Evolutionary conservation across 495 filamentous ascomycete genomes (phyloP), one percentile per base, ranked within the genome.

Genomic region (Niebla homalea): DNA sequence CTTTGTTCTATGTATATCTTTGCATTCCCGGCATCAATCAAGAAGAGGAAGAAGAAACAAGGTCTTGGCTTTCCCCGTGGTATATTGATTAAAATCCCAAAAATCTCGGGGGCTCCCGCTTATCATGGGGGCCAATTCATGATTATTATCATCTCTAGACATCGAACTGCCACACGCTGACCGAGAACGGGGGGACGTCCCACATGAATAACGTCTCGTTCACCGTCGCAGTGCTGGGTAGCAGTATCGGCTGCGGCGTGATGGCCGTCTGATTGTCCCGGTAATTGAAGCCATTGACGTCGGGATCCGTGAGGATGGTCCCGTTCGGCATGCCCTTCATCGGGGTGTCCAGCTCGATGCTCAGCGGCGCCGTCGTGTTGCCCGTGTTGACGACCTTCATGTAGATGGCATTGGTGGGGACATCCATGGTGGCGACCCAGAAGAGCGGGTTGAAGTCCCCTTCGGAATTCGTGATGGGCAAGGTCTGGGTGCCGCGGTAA

Each of bases 401-500:
- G 32, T 70, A 69, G 21, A 71, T 40, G 26, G 58, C 59, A 26
- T 66, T 61, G 7, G 61, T 60, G 4, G 56, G 57, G 1, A 64
- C 57, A 19, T 58, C 65, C 16, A 59, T 63, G 10, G 72, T 67
- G 5, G 77, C 77, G 3, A 77, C 79, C 60, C 74, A 83, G 62
- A 77, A 85, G 0, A 77, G 56, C 0, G 80, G 80, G 5, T 70
- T 68, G 60, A 79, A 68, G 4, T 56, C 57, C 0, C 63, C 56
- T 0, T 61, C 62, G 14, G 66, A 64, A 20, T 61, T 61, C 2
- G 70, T 54, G 1, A 71, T 65, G 2, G 67, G 77, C 4, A 83
- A 67, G 3, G 73, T 77, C 8, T 73, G 67, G n/a, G 69, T 68
- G n/a, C 82, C 68, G 39, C 65, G 69, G 54, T 76, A 72, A 7